Evolutionary conservation across 176 grass and related monocot species (phyloP).

Genomic region (Hsuehochloa calcarea): DNA sequence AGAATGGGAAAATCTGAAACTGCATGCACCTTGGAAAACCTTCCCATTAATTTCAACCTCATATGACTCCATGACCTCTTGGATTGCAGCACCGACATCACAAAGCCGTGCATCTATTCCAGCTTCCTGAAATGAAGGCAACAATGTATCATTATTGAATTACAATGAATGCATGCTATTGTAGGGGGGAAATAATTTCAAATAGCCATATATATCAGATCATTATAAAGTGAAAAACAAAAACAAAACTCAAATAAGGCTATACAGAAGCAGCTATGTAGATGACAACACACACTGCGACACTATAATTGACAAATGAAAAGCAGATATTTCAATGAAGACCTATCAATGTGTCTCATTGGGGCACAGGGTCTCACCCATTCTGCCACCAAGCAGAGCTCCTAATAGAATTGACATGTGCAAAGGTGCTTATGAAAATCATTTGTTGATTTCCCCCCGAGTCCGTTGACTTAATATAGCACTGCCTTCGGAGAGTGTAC

Average conservation of each 20-base stretch:
- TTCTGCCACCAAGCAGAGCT: neutral
- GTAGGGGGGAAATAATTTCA: neutral
- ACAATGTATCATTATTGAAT: neutral
- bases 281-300: neutral
- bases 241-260: neutral
- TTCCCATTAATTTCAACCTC: conserved; percentile 99
- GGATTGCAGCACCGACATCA: conserved; percentile 96
- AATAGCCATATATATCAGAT: neutral
- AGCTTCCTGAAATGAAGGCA: conserved; percentile 72
- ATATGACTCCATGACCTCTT: conserved; percentile 98
- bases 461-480: neutral
- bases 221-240: conserved; percentile 2
- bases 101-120: conserved; percentile 94
- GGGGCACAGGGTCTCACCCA: neutral
- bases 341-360: neutral
- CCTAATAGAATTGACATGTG: neutral
- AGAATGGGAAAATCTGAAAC: neutral
- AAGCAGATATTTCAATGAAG: neutral
- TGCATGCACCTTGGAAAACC: conserved; percentile 76
- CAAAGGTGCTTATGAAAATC: neutral
- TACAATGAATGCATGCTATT: neutral
- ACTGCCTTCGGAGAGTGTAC: neutral
- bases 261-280: neutral
- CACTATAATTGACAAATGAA: neutral
- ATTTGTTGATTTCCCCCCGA: neutral